Conservation (phyloP, 2,329 filamentous ascomycete species). For the Phialophora tarda region DNA sequence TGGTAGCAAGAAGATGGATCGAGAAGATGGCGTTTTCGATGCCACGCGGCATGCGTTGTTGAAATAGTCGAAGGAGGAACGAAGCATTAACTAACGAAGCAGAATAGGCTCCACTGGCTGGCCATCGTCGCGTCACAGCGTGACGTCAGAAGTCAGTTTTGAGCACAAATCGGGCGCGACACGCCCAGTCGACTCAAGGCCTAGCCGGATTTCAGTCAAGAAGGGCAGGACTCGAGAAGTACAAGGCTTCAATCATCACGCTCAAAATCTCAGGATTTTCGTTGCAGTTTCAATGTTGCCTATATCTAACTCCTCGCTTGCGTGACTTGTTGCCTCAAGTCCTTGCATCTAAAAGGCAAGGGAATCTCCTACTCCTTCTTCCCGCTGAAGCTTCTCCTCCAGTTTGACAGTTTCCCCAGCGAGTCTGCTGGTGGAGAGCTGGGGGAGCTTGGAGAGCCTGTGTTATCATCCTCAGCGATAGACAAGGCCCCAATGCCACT, state of each 20-base stretch:
- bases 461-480: slow-evolving; percentile 22
- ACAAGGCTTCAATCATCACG: not conserved
- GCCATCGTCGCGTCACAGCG: slow-evolving; percentile 1
- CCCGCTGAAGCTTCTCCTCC: slow-evolving; percentile 20
- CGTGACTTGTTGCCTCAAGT: not conserved
- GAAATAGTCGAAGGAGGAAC: not conserved
- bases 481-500: slow-evolving; percentile 12
- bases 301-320: slow-evolving; percentile 9
- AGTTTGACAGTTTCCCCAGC: not conserved
- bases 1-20: not conserved
- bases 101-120: not conserved
- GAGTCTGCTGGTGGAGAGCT: slow-evolving; percentile 9
- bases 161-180: not conserved
- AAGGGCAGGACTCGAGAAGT: not conserved
- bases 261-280: not conserved
- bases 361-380: slow-evolving; percentile 9
- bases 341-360: not conserved
- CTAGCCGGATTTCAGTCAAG: not conserved
- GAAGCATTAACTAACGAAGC: not conserved
- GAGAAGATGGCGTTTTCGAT: not conserved
- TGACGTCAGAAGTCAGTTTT: slow-evolving; percentile 2
- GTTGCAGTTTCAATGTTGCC: not conserved
- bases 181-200: not conserved
- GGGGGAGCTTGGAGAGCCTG: slow-evolving; percentile 3
- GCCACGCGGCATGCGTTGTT: not conserved